Evolutionary conservation across 495 filamentous ascomycete genomes (phyloP).

Genomic region (Penicillium atrosanguineum): DNA sequence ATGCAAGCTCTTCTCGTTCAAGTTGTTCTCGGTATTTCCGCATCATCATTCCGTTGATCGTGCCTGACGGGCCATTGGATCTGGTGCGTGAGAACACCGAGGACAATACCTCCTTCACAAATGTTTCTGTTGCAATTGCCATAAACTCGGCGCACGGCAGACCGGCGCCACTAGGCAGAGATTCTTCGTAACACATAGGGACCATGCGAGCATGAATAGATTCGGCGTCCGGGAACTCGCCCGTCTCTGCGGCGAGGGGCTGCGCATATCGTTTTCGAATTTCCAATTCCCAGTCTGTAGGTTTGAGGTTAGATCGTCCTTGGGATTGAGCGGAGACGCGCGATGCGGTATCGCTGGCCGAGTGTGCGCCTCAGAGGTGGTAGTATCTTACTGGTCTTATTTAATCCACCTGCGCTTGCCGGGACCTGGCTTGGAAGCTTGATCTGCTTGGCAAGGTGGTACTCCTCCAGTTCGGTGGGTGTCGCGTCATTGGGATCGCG

Average conservation of each 20-base stretch:
- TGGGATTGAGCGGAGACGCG: not conserved
- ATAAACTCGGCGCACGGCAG: slow-evolving; percentile 78
- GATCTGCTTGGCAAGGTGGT: slow-evolving; percentile 64
- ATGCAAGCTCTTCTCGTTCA: slow-evolving; percentile 67
- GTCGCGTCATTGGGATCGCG: slow-evolving; percentile 64
- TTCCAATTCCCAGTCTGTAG: slow-evolving; percentile 80
- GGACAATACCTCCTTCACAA: slow-evolving; percentile 83
- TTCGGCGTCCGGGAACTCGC: slow-evolving; percentile 83
- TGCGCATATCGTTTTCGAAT: slow-evolving; percentile 89
- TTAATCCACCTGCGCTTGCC: slow-evolving; percentile 78
- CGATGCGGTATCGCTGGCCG: slow-evolving; percentile 6
- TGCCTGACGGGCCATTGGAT: slow-evolving; percentile 71
- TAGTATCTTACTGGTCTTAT: slow-evolving; percentile 75
- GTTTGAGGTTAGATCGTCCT: slow-evolving; percentile 19
- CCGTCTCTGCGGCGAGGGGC: slow-evolving; percentile 81
- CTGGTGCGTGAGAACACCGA: slow-evolving; percentile 75
- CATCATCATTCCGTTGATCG: slow-evolving; percentile 71
- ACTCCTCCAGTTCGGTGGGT: slow-evolving; percentile 64
- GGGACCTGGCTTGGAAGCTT: slow-evolving; percentile 69
- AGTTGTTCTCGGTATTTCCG: slow-evolving; percentile 71
- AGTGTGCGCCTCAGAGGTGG: slow-evolving; percentile 2
- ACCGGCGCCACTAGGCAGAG: slow-evolving; percentile 69
- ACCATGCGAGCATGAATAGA: slow-evolving; percentile 83
- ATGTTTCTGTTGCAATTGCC: slow-evolving; percentile 86
- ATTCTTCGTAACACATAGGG: slow-evolving; percentile 92